A percentile compares a stretch with the other conserved stretches of the same genome.
phyloP scores from a whole-genome alignment of 805 yeast genomes.

The Hermanozyma aechmeae region DNA sequence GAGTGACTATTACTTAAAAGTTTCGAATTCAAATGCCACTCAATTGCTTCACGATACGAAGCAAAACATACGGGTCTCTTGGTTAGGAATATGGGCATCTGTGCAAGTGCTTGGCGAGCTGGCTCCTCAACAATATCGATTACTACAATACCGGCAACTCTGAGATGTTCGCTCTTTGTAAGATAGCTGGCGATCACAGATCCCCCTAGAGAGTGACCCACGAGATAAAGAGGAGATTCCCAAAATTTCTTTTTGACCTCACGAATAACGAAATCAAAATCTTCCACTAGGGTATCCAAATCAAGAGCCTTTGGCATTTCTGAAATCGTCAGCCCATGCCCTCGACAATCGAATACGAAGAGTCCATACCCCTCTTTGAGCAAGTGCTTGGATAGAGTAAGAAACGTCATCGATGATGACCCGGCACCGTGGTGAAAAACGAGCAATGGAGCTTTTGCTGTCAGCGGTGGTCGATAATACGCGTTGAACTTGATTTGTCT shows the following conservation, averaged over 20 bases:
- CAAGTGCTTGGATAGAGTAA: conserved; percentile 35
- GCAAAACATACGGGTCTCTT: conserved; percentile 57
- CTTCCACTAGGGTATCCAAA: conserved; percentile 45
- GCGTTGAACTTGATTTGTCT: conserved; percentile 32
- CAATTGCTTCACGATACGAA: conserved; percentile 50
- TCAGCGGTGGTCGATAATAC: conserved; percentile 46
- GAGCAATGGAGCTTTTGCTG: conserved; percentile 42
- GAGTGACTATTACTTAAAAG: conserved; percentile 48
- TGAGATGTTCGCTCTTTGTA: conserved; percentile 9
- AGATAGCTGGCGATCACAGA: conserved; percentile 58
- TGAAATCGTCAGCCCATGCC: conserved; percentile 52
- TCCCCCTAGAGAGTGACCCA: conserved; percentile 95
- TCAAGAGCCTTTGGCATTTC: conserved; percentile 22
- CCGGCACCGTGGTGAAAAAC: conserved; percentile 95
- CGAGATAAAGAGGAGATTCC: conserved; percentile 34
- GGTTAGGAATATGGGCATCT: conserved; percentile 59
- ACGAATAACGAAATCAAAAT: conserved; percentile 42
- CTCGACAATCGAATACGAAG: conserved; percentile 71
- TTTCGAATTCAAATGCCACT: conserved; percentile 61
- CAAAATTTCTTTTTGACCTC: conserved; percentile 19
- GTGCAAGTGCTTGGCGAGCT: conserved; percentile 58
- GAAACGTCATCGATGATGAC: conserved; percentile 74
- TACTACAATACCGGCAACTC: conserved; percentile 60
- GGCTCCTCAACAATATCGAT: conserved; percentile 93
- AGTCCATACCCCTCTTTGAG: conserved; percentile 37